A percentile compares a stretch with the other conserved stretches of the same genome.
Evolutionary conservation across 2,329 filamentous ascomycete genomes (phyloP).

Genomic region (Paracorniculantispora psalliotae): DNA sequence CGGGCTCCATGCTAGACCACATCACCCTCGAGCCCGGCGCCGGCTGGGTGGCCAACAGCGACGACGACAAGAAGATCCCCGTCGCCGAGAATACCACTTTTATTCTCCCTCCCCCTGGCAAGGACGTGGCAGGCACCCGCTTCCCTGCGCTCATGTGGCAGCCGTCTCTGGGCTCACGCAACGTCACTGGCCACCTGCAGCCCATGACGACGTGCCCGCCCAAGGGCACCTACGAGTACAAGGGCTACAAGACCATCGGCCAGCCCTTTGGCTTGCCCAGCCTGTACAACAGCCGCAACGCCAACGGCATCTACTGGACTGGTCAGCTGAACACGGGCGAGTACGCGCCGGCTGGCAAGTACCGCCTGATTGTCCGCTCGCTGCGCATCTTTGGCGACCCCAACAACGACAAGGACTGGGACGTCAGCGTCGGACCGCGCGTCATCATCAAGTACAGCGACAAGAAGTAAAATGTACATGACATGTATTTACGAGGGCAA

Average conservation of each 20-base stretch:
- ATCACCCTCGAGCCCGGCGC: constrained; percentile 27
- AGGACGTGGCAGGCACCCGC: constrained; percentile 24
- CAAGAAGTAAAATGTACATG: neutral
- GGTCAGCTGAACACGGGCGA: constrained; percentile 42
- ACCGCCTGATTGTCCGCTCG: constrained; percentile 45
- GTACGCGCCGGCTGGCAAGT: constrained; percentile 44
- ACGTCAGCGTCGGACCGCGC: constrained; percentile 34
- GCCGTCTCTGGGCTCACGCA: constrained; percentile 41
- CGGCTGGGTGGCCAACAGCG: constrained; percentile 32
- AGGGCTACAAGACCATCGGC: constrained; percentile 39
- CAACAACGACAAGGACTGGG: constrained; percentile 41
- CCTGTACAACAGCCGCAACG: constrained; percentile 25
- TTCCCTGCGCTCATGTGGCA: constrained; percentile 37
- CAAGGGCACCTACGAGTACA: constrained; percentile 26
- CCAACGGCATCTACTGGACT: constrained; percentile 33
- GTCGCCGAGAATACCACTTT: constrained; percentile 35
- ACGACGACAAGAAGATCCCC: constrained; percentile 24
- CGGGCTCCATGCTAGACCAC: constrained; percentile 27
- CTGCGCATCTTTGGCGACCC: constrained; percentile 48
- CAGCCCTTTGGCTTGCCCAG: constrained; percentile 39
- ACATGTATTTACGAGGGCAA: neutral
- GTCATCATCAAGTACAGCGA: constrained; percentile 42
- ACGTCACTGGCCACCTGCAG: constrained; percentile 41
- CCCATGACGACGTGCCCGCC: constrained; percentile 28
- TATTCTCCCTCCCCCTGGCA: constrained; percentile 36